Evolutionary conservation across 768 basidiomycete genomes (phyloP).

Genomic region (Trametes villosa): DNA sequence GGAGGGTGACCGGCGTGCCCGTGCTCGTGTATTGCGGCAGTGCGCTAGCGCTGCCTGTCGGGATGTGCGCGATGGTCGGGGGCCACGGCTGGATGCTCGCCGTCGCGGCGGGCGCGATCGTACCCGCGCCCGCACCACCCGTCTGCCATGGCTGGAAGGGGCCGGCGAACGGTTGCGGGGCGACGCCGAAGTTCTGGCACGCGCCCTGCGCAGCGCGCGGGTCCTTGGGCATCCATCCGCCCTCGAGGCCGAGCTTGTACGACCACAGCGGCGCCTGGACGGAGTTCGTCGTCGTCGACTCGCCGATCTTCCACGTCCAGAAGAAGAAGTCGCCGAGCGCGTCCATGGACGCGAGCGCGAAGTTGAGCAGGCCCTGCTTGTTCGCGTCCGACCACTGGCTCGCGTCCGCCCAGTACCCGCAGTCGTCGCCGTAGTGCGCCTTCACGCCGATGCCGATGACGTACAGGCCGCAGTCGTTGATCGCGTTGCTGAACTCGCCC

Average conservation of each 20-base stretch:
- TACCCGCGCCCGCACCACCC: conserved; percentile 58
- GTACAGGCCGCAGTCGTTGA: conserved; percentile 64
- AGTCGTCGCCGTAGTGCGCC: conserved; percentile 46
- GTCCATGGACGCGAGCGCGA: conserved; percentile 62
- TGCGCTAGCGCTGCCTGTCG: conserved; percentile 47
- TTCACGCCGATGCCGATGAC: conserved; percentile 39
- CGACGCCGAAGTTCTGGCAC: conserved; percentile 58
- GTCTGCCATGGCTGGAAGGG: conserved; percentile 64
- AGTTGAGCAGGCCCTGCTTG: conserved; percentile 53
- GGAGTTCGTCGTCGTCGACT: conserved; percentile 48
- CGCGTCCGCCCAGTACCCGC: conserved; percentile 48
- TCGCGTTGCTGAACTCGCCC: conserved; percentile 73
- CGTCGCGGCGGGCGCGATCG: conserved; percentile 45
- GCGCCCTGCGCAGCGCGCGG: conserved; percentile 65
- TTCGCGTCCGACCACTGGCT: conserved; percentile 50
- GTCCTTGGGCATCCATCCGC: conserved; percentile 79
- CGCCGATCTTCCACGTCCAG: conserved; percentile 81
- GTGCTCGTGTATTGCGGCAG: conserved; percentile 69
- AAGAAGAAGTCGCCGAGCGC: conserved; percentile 70
- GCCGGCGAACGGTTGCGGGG: conserved; percentile 51
- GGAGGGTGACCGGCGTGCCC: conserved; percentile 55
- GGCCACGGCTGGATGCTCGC: conserved; percentile 47
- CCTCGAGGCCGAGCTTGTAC: conserved; percentile 65
- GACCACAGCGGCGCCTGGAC: conserved; percentile 65
- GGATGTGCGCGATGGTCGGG: conserved; percentile 57